These are phyloP conservation scores for Penicillium janthinellum DNA, from an alignment of 2,329 filamentous ascomycete species.

Conservation along the genomic window DNA sequence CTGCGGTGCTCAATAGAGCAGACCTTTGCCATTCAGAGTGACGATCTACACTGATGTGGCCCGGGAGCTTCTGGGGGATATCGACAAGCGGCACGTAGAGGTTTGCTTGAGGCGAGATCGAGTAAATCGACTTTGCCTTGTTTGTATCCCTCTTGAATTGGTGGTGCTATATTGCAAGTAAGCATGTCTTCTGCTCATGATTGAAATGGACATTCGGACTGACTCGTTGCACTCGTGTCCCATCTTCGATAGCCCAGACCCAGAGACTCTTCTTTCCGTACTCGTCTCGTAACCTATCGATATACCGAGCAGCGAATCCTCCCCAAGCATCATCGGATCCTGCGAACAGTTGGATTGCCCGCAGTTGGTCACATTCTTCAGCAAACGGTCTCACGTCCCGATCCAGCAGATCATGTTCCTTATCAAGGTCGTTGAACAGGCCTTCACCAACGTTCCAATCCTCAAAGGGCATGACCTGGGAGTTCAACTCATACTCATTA, in stretches of 20 bases:
- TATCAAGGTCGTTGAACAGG: slow-evolving; percentile 71
- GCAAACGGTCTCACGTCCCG: slow-evolving; percentile 85
- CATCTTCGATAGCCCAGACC: slow-evolving; percentile 80
- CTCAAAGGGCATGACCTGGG: slow-evolving; percentile 78
- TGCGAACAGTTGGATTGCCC: slow-evolving; percentile 78
- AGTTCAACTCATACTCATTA: slow-evolving; percentile 82
- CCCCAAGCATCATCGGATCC: slow-evolving; percentile 78
- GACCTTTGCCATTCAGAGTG: slow-evolving; percentile 77
- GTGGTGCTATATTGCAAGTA: slow-evolving; percentile 49
- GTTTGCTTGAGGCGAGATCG: slow-evolving; percentile 70
- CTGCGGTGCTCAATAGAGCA: slow-evolving; percentile 71
- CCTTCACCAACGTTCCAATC: slow-evolving; percentile 73
- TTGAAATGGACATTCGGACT: slow-evolving; percentile 21
- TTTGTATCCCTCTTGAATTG: slow-evolving; percentile 70
- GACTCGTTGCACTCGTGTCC: slow-evolving; percentile 58
- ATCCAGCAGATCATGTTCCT: slow-evolving; percentile 83
- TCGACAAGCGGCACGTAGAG: slow-evolving; percentile 75
- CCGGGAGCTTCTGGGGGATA: slow-evolving; percentile 58
- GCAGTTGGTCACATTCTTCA: slow-evolving; percentile 91
- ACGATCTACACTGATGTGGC: slow-evolving; percentile 61
- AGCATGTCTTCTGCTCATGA: slow-evolving; percentile 11
- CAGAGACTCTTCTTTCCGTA: slow-evolving; percentile 85
- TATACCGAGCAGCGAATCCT: slow-evolving; percentile 71
- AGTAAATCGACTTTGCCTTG: slow-evolving; percentile 69
- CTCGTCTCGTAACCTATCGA: slow-evolving; percentile 82